These are phyloP conservation scores for Termitomyces sp. DNA, from an alignment of 768 basidiomycete genomes.

Conservation along the genomic window DNA sequence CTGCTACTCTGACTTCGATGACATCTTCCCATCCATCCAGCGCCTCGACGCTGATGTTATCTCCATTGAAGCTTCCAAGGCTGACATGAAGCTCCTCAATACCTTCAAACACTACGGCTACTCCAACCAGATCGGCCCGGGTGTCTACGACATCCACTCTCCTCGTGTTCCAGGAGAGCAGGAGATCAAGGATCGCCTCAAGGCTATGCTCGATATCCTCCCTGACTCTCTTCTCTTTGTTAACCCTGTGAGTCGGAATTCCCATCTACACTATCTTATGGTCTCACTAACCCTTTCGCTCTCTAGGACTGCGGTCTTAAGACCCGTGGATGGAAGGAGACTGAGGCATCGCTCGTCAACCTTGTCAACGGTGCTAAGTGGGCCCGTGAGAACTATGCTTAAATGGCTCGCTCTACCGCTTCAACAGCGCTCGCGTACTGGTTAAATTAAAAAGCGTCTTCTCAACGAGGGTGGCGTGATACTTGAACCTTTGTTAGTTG, in stretches of 20 bases:
- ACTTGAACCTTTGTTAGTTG: conserved; percentile 57
- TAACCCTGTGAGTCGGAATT: conserved; percentile 63
- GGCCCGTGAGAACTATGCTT: conserved; percentile 84
- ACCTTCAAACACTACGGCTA: conserved; percentile 96
- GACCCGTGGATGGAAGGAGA: conserved; percentile 99
- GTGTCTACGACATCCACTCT: conserved; percentile 99
- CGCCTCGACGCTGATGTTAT: conserved; percentile 98
- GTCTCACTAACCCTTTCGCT: conserved; percentile 10
- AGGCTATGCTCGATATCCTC: conserved; percentile 78
- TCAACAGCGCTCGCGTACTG: conserved; percentile 85
- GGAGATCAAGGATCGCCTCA: conserved; percentile 93
- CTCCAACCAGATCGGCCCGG: conserved; percentile 96
- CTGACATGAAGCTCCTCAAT: conserved; percentile 94
- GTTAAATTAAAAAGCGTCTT: conserved; percentile 49
- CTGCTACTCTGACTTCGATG: conserved; percentile 98
- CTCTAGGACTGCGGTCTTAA: conserved; percentile 90
- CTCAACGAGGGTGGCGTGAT: conserved; percentile 22
- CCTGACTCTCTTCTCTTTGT: conserved; percentile 81
- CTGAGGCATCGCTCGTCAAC: conserved; percentile 84
- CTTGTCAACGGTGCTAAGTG: conserved; percentile 90
- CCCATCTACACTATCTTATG: not conserved
- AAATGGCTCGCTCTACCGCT: conserved; percentile 58
- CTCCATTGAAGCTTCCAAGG: conserved; percentile 98
- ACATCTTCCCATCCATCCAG: conserved; percentile 97
- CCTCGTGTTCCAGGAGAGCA: conserved; percentile 92